Base-by-base conservation (phyloP, 106 monocot species). In the Hemerocallis citrina region DNA sequence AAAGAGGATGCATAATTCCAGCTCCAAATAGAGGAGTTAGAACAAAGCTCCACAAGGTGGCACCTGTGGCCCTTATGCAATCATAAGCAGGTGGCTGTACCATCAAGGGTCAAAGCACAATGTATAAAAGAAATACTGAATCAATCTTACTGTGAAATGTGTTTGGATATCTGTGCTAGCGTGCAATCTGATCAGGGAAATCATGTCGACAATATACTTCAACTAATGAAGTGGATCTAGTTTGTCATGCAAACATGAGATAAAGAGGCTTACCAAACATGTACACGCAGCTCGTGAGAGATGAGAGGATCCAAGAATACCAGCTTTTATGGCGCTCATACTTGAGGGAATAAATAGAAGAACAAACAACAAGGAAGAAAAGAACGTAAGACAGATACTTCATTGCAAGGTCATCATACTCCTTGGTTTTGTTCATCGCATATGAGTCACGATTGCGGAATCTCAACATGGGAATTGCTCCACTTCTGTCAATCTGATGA, bases 281-380 rank as follows among this genome's bases (percentile, higher is more conserved):
- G 79, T 96, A 87, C 16, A 96, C 95, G 52, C 90, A 90, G 74
- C 81, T 90, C 12, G 95, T 84, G 54, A 83, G 74, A 65, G 95
- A 96, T 12, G 90, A 87, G 16, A 96, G 75, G 68, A 96, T 96
- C 95, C 95, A 96, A 34, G 95, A 96, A 74, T 96, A 96, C 95
- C 95, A 96, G 77, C 90, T 87, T 73, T 75, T 96, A 64, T 96
- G 95, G 20, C 61, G 60, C 66, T 90, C 78, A 52, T 96, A 96
- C 76, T 69, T 87, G 11, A 96, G 89, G 22, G 95, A 96, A 68
- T 96, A 96, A 30, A 81, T 40, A 20, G 95, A 83, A 56, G 77
- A 96, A 57, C 95, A 80, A 34, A 36, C 70, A 17, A 80, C 90
- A 8, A 96, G 80, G 30, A 90, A 67, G 63, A 90, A 84, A 61